Base-by-base conservation (phyloP, 306 rosid species). In the Begonia fuchsioides region DNA sequence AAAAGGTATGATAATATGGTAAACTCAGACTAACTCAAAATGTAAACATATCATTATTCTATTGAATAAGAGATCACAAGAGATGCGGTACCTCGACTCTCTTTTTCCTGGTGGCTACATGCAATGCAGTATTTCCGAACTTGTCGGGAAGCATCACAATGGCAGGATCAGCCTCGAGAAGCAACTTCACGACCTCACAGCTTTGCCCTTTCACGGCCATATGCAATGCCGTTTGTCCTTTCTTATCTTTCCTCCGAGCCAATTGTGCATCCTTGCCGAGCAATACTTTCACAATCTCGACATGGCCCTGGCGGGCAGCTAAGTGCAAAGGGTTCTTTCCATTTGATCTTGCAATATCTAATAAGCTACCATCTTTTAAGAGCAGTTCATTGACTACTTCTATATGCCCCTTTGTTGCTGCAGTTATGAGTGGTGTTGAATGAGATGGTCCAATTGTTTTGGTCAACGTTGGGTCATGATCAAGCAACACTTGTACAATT, bases 111-210 rank as follows among this genome's bases (percentile, higher is more conserved):
- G 98, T 82, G 17, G 96, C 98, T 9, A 92, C 94, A 53, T 92
- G 98, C 26, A 92, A 68, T 6, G 98, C 98, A 0, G 96, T 92
- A 71, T 92, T 74, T 49, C 98, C 95, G 17, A 79, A 82, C 64
- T 92, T 92, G 65, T 92, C 98, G 0, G 96, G 98, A 75, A 92
- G 98, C 98, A 92, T 92, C 32, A 92, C 98, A 65, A 85, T 85
- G 26, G 96, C 98, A 43, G 98, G 76, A 62, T 92, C 98, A 14
- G 96, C 98, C 0, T 68, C 75, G 7, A 92, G 98, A 63, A 92
- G 98, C 72, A 73, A 72, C 57, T 82, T 92, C 51, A 92, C 98
- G 48, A 77, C 98, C 39, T 82, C 96, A 60, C 83, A 72, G 57
- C 92, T 85, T 59, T 83, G 86, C 60, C 98, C 98, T 66, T 92